Percentiles rank a stretch among this genome's conserved stretches.
Evolutionary conservation across 352 stramenopile genomes (phyloP).

Genomic region (Globisporangium middletonii): DNA sequence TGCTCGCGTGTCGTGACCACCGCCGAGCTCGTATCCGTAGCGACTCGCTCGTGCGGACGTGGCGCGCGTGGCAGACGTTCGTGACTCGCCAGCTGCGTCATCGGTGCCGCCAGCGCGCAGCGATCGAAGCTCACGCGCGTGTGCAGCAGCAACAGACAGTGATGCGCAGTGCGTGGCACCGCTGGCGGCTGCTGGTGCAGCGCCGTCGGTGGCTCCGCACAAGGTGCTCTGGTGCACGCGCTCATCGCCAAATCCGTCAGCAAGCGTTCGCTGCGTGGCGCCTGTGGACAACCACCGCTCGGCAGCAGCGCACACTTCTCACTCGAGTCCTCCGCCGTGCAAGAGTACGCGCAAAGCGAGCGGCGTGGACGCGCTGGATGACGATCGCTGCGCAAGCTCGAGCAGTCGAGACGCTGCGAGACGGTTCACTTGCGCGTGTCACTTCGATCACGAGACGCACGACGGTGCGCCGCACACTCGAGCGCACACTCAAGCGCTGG

Average conservation of each 20-base stretch:
- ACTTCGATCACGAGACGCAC: neutral
- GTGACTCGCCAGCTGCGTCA: neutral
- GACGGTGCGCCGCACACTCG: neutral
- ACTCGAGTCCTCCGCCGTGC: neutral
- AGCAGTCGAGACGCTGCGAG: neutral
- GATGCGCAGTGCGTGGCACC: neutral
- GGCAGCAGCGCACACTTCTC: neutral
- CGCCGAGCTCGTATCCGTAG: neutral
- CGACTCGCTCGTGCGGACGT: neutral
- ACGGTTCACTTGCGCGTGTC: neutral
- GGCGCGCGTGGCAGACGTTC: constrained; percentile 1
- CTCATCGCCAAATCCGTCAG: neutral
- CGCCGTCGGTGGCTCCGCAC: neutral
- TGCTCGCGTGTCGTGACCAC: neutral
- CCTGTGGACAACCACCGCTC: neutral
- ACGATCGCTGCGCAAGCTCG: neutral
- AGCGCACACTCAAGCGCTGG: too few species aligned
- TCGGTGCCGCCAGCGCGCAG: constrained; percentile 2
- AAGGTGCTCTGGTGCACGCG: neutral
- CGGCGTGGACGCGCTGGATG: constrained; percentile 1
- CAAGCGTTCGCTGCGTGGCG: neutral
- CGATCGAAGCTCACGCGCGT: too few species aligned
- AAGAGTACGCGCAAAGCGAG: neutral
- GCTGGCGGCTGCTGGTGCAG: constrained; percentile 2
- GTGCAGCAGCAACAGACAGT: neutral